phyloP scores from a whole-genome alignment of 1,284 basidiomycete genomes.

The Ustilago vetiveriae region DNA sequence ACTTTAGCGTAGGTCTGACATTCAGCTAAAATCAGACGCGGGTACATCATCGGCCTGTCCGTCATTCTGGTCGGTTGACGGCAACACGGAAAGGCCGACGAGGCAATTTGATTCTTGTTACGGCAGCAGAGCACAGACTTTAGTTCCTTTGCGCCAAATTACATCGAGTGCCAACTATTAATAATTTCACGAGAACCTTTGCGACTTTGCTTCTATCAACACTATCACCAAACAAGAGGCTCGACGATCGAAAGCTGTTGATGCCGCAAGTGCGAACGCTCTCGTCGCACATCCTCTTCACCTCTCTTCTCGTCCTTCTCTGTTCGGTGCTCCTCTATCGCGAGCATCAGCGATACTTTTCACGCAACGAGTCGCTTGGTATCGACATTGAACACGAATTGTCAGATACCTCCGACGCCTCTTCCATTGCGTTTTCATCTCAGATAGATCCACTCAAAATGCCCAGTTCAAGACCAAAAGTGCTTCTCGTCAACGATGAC shows the following conservation, averaged over 20 bases:
- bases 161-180: no score
- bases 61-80: background rate
- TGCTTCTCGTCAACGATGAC: constrained; percentile 65
- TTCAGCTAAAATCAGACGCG: no score
- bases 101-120: no score
- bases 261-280: constrained; percentile 12
- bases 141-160: no score
- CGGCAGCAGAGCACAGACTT: background rate
- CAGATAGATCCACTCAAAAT: background rate
- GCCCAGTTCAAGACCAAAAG: constrained; percentile 19
- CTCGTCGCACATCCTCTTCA: constrained; percentile 31
- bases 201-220: background rate
- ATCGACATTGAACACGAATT: constrained; percentile 26
- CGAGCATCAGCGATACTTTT: constrained; percentile 5
- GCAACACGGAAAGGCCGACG: background rate
- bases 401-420: constrained; percentile 20
- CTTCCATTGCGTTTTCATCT: background rate
- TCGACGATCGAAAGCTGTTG: background rate
- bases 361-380: background rate
- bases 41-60: background rate
- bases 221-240: background rate
- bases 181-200: no score
- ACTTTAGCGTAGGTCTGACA: no score
- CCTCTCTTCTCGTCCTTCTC: constrained; percentile 24
- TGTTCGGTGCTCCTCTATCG: constrained; percentile 26